These are phyloP conservation scores for Hyaloscypha hepaticicola DNA, from an alignment of 495 filamentous ascomycete species.

Conservation along the genomic window DNA sequence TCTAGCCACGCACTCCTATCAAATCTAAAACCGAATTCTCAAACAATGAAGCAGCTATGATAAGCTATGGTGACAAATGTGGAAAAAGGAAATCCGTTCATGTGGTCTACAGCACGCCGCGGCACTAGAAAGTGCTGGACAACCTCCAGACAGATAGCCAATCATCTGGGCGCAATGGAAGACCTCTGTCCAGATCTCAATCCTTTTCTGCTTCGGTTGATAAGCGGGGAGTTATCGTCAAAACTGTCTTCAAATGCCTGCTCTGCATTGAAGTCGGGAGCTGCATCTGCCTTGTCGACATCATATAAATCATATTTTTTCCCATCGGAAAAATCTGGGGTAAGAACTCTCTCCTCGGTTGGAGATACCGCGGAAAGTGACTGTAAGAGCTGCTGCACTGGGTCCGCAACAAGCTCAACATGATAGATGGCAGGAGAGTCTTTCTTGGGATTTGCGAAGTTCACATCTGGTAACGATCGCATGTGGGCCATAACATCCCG, in stretches of 20 bases:
- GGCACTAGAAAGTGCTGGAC: background rate
- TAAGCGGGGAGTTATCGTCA: no score
- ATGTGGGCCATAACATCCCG: background rate
- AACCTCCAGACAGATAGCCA: no score
- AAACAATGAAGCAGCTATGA: background rate
- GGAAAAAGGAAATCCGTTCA: background rate
- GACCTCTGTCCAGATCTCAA: no score
- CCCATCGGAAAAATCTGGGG: background rate
- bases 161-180: background rate
- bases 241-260: no score
- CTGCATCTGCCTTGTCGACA: no score
- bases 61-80: background rate
- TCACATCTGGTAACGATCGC: background rate
- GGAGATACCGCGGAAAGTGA: background rate
- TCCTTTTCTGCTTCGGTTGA: no score
- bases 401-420: background rate
- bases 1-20: no score
- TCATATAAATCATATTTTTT: no score
- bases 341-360: background rate
- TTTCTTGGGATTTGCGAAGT: background rate
- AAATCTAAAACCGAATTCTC: background rate
- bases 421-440: background rate
- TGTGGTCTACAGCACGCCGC: background rate
- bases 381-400: no score
- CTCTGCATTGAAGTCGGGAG: no score